Evolutionary conservation across 1,284 basidiomycete species (phyloP).

Genomic region (Entoloma clypeatum): DNA sequence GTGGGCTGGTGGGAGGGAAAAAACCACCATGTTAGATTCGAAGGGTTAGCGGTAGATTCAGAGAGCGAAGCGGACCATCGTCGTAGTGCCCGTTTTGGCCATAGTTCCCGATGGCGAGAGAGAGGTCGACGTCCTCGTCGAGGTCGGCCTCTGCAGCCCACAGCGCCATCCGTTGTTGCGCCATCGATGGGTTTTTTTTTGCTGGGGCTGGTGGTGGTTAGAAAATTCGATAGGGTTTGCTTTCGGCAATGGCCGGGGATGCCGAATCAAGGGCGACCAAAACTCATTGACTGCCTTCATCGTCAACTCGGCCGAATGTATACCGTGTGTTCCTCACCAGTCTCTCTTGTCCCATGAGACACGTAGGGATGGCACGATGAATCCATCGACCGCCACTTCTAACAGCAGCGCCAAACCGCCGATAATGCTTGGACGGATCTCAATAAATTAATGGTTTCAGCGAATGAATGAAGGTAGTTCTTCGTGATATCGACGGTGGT

Average conservation of each 20-base stretch:
- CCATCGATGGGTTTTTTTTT: conserved; percentile 34
- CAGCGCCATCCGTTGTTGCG: conserved; percentile 59
- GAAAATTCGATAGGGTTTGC: conserved; percentile 25
- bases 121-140: conserved; percentile 74
- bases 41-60: conserved; percentile 3
- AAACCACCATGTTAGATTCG: conserved; percentile 6
- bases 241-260: conserved; percentile 25
- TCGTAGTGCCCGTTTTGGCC: conserved; percentile 66
- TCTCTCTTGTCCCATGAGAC: too few species aligned
- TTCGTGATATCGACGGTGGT: too few species aligned
- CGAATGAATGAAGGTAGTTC: too few species aligned
- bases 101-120: conserved; percentile 67
- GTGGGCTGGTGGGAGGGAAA: conserved; percentile 34
- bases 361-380: too few species aligned
- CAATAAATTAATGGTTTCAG: too few species aligned
- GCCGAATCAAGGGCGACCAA: background rate
- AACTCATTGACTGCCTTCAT: too few species aligned
- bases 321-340: too few species aligned
- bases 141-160: conserved; percentile 72
- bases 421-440: too few species aligned
- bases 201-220: conserved; percentile 11
- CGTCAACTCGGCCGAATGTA: too few species aligned
- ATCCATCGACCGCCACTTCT: too few species aligned
- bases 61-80: conserved; percentile 45
- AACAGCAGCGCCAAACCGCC: too few species aligned